Evolutionary conservation across 2,329 filamentous ascomycete species (phyloP).

Genomic region (Fusarium azukiicola): DNA sequence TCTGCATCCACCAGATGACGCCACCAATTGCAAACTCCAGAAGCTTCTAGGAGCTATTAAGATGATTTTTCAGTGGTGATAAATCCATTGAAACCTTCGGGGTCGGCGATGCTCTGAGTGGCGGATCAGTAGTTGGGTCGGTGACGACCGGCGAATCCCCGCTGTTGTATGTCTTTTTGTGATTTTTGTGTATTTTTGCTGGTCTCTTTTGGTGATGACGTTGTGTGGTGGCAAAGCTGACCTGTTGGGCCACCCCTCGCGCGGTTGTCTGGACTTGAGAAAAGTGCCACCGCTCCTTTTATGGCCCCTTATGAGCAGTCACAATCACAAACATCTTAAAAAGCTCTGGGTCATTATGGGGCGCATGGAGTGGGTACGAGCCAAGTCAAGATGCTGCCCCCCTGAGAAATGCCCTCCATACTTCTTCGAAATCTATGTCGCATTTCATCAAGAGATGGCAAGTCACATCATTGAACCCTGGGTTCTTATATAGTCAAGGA

Average conservation of each 20-base stretch:
- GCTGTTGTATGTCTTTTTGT: conserved; percentile 13
- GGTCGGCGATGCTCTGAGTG: background rate
- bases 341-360: background rate
- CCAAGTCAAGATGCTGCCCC: background rate
- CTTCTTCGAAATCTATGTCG: too few relatives aligned
- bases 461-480: too few relatives aligned
- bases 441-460: too few relatives aligned
- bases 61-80: background rate
- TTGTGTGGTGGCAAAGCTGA: background rate
- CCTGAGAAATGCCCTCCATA: too few relatives aligned
- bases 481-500: too few relatives aligned
- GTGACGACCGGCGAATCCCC: conserved; percentile 5
- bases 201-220: background rate
- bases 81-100: background rate
- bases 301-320: too few relatives aligned
- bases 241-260: too few relatives aligned
- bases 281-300: background rate
- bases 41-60: too few relatives aligned
- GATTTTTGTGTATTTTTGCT: background rate
- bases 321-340: background rate
- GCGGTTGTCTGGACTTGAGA: too few relatives aligned
- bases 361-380: background rate
- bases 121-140: conserved; percentile 11
- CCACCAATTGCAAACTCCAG: too few relatives aligned
- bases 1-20: too few relatives aligned